Conservation (phyloP, 2,329 filamentous ascomycete genomes). For the Akanthomyces dipterigenus region DNA sequence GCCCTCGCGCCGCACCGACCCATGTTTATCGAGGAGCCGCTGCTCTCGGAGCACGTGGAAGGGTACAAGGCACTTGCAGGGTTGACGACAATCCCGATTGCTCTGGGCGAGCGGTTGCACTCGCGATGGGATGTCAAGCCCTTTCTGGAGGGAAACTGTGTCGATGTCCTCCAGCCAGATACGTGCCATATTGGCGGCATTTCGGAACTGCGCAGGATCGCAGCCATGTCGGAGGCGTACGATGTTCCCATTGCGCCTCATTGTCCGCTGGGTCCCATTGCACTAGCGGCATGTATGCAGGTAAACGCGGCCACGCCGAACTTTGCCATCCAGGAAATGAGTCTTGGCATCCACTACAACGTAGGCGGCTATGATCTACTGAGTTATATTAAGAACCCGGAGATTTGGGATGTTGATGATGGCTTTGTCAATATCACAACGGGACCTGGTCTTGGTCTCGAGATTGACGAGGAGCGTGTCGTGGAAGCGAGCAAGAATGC, state of each 20-base stretch:
- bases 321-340: constrained; percentile 74
- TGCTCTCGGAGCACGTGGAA: constrained; percentile 61
- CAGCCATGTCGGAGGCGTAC: constrained; percentile 65
- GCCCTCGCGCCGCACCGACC: constrained; percentile 61
- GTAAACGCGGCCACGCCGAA: constrained; percentile 55
- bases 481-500: constrained; percentile 50
- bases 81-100: constrained; percentile 57
- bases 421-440: constrained; percentile 56
- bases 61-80: constrained; percentile 44
- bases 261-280: constrained; percentile 66
- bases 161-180: constrained; percentile 69
- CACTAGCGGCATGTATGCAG: constrained; percentile 64
- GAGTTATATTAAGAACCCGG: constrained; percentile 58
- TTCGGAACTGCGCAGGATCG: constrained; percentile 62
- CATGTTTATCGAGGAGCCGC: constrained; percentile 70
- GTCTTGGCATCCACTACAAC: constrained; percentile 74
- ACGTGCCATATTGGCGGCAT: constrained; percentile 67
- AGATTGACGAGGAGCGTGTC: constrained; percentile 64
- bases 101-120: constrained; percentile 65
- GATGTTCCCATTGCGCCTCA: constrained; percentile 69
- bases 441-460: constrained; percentile 60
- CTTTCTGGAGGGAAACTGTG: constrained; percentile 60
- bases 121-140: constrained; percentile 67
- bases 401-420: constrained; percentile 59
- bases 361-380: constrained; percentile 56